phyloP scores from a whole-genome alignment of 1,284 basidiomycete species.

The Ceratobasidium theobromae region DNA sequence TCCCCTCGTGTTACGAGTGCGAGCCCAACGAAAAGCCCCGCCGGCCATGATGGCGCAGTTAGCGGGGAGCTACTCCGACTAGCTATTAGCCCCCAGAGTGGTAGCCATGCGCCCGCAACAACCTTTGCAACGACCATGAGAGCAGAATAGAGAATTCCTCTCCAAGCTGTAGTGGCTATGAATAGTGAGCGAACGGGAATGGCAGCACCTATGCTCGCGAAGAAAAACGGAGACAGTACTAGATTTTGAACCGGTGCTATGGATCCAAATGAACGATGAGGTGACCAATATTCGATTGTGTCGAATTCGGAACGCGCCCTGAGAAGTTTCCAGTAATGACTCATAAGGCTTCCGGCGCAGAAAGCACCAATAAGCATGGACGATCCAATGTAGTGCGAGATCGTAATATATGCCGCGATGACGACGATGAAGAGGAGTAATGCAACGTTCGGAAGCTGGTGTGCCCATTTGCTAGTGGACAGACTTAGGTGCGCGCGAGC shows the following conservation, averaged over 20 bases:
- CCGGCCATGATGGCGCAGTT: slow-evolving; percentile 4
- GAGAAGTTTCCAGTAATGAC: slow-evolving; percentile 12
- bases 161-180: slow-evolving; percentile 51
- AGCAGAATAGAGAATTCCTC: slow-evolving; percentile 51
- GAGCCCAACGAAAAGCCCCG: slow-evolving; percentile 44
- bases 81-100: slow-evolving; percentile 37
- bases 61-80: background rate
- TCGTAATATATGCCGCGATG: slow-evolving; percentile 35
- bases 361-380: slow-evolving; percentile 51
- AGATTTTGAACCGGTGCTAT: slow-evolving; percentile 44
- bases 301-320: background rate
- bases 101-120: slow-evolving; percentile 45
- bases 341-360: slow-evolving; percentile 44
- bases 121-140: slow-evolving; percentile 55
- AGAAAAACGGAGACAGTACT: slow-evolving; percentile 56
- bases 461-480: background rate
- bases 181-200: slow-evolving; percentile 56
- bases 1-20: slow-evolving; percentile 52
- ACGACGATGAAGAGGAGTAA: slow-evolving; percentile 41
- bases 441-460: slow-evolving; percentile 24
- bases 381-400: slow-evolving; percentile 44
- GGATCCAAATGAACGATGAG: slow-evolving; percentile 41
- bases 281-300: background rate
- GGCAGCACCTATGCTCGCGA: slow-evolving; percentile 56
- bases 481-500: background rate